Base-by-base conservation (phyloP, 2,329 filamentous ascomycete species). In the Zymoseptoria ardabiliae region DNA sequence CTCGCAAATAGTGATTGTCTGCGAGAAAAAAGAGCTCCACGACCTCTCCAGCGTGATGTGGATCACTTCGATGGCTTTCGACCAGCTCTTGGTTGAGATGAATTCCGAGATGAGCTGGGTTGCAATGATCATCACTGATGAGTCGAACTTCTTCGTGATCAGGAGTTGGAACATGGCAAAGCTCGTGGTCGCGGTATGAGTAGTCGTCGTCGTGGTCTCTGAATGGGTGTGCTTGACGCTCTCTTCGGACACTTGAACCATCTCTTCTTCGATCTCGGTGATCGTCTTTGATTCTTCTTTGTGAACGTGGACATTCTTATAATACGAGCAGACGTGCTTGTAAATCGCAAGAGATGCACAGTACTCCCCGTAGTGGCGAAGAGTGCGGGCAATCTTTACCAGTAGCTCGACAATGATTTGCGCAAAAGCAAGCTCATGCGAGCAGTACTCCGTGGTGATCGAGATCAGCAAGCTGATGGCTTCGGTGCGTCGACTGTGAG, bases 361-460 rank as follows among this genome's bases (percentile, higher is more conserved):
- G 49, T 75, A 74, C 4, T 78, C 69, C 2, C 77, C 78, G n/a
- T 80, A 73, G 0, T 73, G 70, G 62, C 76, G 77, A 74, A 82
- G 76, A 25, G 76, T 71, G 49, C 74, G 75, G 19, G 78, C 78
- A 49, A 79, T 72, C 56, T 75, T 72, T 7, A 72, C 63, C 63
- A 75, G 58, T 63, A 72, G 61, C 19, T 59, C 61, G 28, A 69
- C 62, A 13, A 70, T 65, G 22, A 50, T 62, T 59, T 68, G 66
- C 21, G 64, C 65, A 60, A 61, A 67, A 11, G 63, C 61, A 5
- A 70, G 57, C 56, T 74, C 76, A 51, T 74, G 75, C 51, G 77
- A 73, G 57, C 78, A 73, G 61, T 81, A 80, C 62, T 82, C 79
- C 55, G 79, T 73, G 76, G 78, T 81, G 20, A 79, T 68, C 9